Evolutionary conservation across 2,329 filamentous ascomycete species (phyloP), one percentile per base, ranked within the genome.

Genomic region (Waltergamsia citrina): DNA sequence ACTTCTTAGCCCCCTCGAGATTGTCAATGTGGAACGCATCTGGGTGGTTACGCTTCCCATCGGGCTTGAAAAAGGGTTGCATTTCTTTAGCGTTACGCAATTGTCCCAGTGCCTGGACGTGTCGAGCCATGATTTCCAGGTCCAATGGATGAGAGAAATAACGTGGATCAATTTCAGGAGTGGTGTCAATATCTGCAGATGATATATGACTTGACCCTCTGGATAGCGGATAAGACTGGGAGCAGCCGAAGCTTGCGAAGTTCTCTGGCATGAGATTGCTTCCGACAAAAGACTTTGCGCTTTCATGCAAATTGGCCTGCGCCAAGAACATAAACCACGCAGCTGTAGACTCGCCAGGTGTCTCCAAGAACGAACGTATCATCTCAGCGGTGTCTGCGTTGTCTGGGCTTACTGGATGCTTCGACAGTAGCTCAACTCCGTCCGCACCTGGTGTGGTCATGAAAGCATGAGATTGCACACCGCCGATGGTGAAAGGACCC

Each of bases 121-220:
- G 59, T 17, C 56, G 54, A 2, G 54, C 59, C 17, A 74, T 60
- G 9, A 57, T 63, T 51, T 76, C 71, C 30, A 78, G 46, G 44
- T 78, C 74, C 23, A 74, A 60, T 5, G 70, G 65, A 41, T 75
- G 53, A 6, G 60, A 62, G 44, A 78, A 65, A 54, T 66, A 78
- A 19, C 63, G 62, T n/a, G 70, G 69, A 40, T 78, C 67, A 43
- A 78, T 71, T 6, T 63, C 57, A 8, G 26, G 2, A 66, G 59
- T 7, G 48, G 12, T 45, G 5, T 61, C 49, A 31, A 65, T 59
- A 2, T 57, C 32, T 5, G 59, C 59, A 9, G 52, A 53, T 38
- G n/a, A n/a, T n/a, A 79, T 71, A 53, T 79, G 77, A 35, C 76
- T 66, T 25, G 61, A 60, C 6, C 76, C 76, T 1, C 74, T 64